phyloP scores from a whole-genome alignment of 2,329 filamentous ascomycete genomes.

The Xylariaceae sp. region DNA sequence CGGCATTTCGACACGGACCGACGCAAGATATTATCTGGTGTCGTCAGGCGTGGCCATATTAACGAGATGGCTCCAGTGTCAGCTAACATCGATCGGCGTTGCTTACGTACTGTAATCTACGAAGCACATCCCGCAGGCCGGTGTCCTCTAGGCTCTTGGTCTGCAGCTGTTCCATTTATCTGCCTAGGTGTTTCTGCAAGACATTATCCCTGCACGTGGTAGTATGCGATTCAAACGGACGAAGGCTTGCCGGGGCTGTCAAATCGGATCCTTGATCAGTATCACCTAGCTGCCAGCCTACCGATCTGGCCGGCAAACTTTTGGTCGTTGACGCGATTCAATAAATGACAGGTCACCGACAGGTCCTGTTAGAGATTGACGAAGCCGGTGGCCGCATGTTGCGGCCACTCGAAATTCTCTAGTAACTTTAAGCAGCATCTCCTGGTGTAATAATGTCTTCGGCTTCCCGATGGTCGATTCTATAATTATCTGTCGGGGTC shows the following conservation, averaged over 20 bases:
- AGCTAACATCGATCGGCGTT: slow-evolving; percentile 13
- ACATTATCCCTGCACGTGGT: slow-evolving; percentile 27
- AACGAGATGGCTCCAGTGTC: slow-evolving; percentile 9
- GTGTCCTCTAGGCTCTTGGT: slow-evolving; percentile 4
- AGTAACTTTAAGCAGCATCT: neutral
- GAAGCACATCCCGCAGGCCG: slow-evolving; percentile 20
- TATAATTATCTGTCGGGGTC: slow-evolving; percentile 3
- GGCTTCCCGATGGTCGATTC: slow-evolving; percentile 12
- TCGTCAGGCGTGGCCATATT: slow-evolving; percentile 3
- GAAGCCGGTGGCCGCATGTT: slow-evolving; percentile 4
- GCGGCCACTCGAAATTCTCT: neutral
- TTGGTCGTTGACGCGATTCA: slow-evolving; percentile 13
- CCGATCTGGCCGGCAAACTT: slow-evolving; percentile 15
- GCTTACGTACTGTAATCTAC: slow-evolving; percentile 22
- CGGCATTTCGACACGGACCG: neutral
- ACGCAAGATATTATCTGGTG: slow-evolving; percentile 2
- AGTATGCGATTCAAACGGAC: slow-evolving; percentile 16
- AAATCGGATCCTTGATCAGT: slow-evolving; percentile 24
- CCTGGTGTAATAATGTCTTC: neutral
- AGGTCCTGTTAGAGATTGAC: slow-evolving; percentile 22
- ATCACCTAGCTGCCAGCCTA: slow-evolving; percentile 2
- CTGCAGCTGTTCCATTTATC: slow-evolving; percentile 14
- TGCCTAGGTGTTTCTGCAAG: slow-evolving; percentile 22
- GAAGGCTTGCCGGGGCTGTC: slow-evolving; percentile 9
- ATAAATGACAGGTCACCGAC: slow-evolving; percentile 27